These are phyloP conservation scores for Arthroderma sp. DNA, from an alignment of 2,329 filamentous ascomycete species.

Conservation along the genomic window DNA sequence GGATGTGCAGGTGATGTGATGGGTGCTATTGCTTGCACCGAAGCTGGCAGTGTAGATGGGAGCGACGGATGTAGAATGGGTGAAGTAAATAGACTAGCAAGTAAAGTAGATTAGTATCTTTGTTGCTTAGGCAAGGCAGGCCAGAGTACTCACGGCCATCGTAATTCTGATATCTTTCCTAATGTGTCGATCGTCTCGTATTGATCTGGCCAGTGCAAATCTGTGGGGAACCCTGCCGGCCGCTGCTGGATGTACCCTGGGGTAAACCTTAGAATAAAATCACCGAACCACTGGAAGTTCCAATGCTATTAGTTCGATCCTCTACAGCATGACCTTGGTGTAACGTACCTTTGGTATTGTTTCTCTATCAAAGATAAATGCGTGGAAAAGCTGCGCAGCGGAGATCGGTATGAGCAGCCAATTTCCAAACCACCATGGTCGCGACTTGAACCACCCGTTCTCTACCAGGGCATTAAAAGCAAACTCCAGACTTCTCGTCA, in stretches of 20 bases:
- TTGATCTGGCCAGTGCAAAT: constrained; percentile 59
- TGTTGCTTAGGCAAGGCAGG: not conserved
- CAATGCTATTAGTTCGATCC: too few species aligned
- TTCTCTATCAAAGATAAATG: constrained; percentile 63
- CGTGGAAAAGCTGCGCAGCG: constrained; percentile 63
- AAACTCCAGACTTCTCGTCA: constrained; percentile 74
- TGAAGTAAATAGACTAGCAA: constrained; percentile 55
- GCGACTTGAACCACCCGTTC: constrained; percentile 49
- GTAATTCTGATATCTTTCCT: constrained; percentile 63
- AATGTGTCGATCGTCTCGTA: constrained; percentile 69
- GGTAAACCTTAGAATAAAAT: constrained; percentile 57
- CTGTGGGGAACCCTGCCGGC: constrained; percentile 53
- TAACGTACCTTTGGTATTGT: constrained; percentile 49
- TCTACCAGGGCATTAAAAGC: constrained; percentile 72
- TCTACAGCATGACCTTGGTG: not conserved
- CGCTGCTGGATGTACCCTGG: constrained; percentile 64
- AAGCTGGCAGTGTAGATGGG: constrained; percentile 43
- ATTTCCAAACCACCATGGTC: constrained; percentile 74
- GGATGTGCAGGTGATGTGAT: constrained; percentile 78
- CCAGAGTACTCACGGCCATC: constrained; percentile 59
- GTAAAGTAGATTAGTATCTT: constrained; percentile 11
- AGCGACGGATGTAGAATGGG: constrained; percentile 73
- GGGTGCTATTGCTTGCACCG: constrained; percentile 56
- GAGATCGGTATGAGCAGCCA: constrained; percentile 69
- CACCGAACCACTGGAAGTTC: constrained; percentile 38